A percentile compares a stretch with the other conserved stretches of the same genome.
phyloP scores from a whole-genome alignment of 164 flowering plant species.

The Buxus sempervirens region DNA sequence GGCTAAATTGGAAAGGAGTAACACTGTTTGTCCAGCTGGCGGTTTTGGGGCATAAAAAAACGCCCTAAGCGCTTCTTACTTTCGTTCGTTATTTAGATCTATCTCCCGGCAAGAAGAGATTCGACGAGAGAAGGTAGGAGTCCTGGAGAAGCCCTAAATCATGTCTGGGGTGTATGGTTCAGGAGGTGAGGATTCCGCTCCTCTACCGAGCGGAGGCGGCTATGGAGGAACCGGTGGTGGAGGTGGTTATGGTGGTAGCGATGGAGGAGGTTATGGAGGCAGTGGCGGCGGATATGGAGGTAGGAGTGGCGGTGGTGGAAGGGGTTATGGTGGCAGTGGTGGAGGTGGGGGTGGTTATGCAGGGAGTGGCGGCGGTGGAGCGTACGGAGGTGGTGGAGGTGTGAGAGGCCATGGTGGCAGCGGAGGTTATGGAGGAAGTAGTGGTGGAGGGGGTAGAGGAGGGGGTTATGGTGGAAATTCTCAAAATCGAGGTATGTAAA shows the following conservation, averaged over 20 bases:
- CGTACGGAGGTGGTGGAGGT: constrained; percentile 9
- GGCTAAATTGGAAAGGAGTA: too few species aligned
- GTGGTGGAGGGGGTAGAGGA: constrained; percentile 22
- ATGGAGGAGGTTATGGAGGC: constrained; percentile 11
- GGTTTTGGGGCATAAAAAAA: too few species aligned
- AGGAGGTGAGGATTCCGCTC: neutral
- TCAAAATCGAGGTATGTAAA: constrained; percentile 39
- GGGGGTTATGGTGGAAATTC: constrained; percentile 41
- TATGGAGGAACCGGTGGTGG: neutral
- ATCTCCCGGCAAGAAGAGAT: too few species aligned
- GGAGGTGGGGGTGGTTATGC: constrained; percentile 17
- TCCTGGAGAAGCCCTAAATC: neutral
- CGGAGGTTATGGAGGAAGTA: constrained; percentile 28
- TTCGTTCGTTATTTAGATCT: too few species aligned
- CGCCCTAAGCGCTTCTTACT: too few species aligned
- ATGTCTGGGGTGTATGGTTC: neutral
- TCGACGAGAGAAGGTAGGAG: too few species aligned
- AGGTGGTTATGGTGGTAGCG: constrained; percentile 8
- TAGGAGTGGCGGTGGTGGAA: constrained; percentile 15
- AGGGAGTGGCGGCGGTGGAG: constrained; percentile 38
- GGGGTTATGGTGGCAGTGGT: constrained; percentile 30
- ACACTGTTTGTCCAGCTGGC: too few species aligned
- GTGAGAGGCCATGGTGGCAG: constrained; percentile 18
- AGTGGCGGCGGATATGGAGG: constrained; percentile 14
- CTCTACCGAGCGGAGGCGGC: constrained; percentile 16